These are phyloP conservation scores for Schizothecium vesticola DNA, from an alignment of 495 filamentous ascomycete species.

Conservation along the genomic window DNA sequence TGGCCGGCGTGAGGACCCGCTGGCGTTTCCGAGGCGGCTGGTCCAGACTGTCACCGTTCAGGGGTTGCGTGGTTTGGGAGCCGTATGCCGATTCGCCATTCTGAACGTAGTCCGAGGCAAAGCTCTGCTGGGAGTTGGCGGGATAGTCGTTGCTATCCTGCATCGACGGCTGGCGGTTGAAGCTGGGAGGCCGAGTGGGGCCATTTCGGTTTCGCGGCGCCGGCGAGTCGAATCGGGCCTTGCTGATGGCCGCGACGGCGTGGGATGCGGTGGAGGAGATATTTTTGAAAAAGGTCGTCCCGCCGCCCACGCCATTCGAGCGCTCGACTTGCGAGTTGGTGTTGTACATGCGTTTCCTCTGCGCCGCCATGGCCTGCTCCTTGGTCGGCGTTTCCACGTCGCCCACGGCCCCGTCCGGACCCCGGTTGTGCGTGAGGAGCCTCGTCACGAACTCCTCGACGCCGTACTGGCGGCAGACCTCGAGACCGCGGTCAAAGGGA, in stretches of 20 bases:
- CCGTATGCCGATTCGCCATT: slow-evolving; percentile 41
- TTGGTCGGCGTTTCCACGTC: slow-evolving; percentile 91
- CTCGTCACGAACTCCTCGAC: slow-evolving; percentile 83
- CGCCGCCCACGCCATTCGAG: slow-evolving; percentile 57
- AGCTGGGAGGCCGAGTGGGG: slow-evolving; percentile 45
- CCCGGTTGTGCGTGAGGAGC: slow-evolving; percentile 84
- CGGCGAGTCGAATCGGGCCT: slow-evolving; percentile 87
- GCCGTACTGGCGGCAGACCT: slow-evolving; percentile 89
- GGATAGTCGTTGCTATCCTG: slow-evolving; percentile 50
- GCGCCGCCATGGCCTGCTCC: slow-evolving; percentile 97
- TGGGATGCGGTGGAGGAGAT: slow-evolving; percentile 89
- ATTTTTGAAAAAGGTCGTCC: slow-evolving; percentile 84
- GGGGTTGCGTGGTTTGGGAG: slow-evolving; percentile 36
- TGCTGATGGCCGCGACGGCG: slow-evolving; percentile 91
- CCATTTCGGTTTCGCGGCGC: slow-evolving; percentile 55
- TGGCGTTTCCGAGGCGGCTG: slow-evolving; percentile 77
- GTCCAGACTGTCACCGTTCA: slow-evolving; percentile 55
- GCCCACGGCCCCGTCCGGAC: slow-evolving; percentile 62
- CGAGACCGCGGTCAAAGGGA: slow-evolving; percentile 79
- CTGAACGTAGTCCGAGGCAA: slow-evolving; percentile 41
- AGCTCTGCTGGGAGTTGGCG: slow-evolving; percentile 46
- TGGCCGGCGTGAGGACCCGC: slow-evolving; percentile 40
- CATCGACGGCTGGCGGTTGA: slow-evolving; percentile 54
- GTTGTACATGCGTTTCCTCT: slow-evolving; percentile 86
- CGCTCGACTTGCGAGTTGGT: slow-evolving; percentile 61